These are phyloP conservation scores for Blakeslea trispora DNA, from an alignment of 371 early-diverging fungal species.

Conservation along the genomic window DNA sequence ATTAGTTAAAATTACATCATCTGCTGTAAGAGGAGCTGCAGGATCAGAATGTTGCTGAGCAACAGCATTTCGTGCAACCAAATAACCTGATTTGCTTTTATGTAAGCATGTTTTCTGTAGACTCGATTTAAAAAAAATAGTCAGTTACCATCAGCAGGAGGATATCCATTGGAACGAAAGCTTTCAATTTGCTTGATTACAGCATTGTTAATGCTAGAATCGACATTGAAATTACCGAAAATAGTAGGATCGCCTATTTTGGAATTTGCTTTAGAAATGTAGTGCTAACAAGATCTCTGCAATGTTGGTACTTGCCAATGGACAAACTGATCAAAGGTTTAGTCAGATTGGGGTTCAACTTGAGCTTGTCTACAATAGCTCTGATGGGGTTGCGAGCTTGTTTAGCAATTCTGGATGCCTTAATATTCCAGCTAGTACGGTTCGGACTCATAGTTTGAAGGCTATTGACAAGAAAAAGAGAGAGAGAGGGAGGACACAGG, in stretches of 20 bases:
- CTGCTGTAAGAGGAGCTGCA: slow-evolving; percentile 69
- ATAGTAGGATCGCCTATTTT: slow-evolving; percentile 82
- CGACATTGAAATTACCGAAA: slow-evolving; percentile 89
- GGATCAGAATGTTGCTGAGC: slow-evolving; percentile 67
- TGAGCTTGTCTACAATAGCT: slow-evolving; percentile 78
- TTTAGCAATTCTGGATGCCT: slow-evolving; percentile 63
- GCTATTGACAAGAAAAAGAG: background rate
- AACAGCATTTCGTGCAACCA: slow-evolving; percentile 75
- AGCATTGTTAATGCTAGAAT: slow-evolving; percentile 68
- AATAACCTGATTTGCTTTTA: slow-evolving; percentile 43
- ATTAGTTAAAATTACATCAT: slow-evolving; percentile 82
- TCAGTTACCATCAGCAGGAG: slow-evolving; percentile 81
- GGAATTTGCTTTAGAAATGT: background rate
- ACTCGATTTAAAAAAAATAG: background rate
- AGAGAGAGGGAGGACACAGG: background rate
- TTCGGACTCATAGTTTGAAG: slow-evolving; percentile 27
- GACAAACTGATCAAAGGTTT: slow-evolving; percentile 82
- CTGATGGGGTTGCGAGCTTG: slow-evolving; percentile 91
- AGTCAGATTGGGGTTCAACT: slow-evolving; percentile 67
- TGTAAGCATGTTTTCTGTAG: background rate
- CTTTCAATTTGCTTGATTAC: slow-evolving; percentile 65
- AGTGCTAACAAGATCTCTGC: background rate
- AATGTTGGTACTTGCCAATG: slow-evolving; percentile 52
- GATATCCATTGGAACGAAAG: slow-evolving; percentile 84
- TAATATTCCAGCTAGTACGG: slow-evolving; percentile 48